These are phyloP conservation scores for Sarocladium oryzae DNA, from an alignment of 2,329 filamentous ascomycete genomes.

Conservation along the genomic window DNA sequence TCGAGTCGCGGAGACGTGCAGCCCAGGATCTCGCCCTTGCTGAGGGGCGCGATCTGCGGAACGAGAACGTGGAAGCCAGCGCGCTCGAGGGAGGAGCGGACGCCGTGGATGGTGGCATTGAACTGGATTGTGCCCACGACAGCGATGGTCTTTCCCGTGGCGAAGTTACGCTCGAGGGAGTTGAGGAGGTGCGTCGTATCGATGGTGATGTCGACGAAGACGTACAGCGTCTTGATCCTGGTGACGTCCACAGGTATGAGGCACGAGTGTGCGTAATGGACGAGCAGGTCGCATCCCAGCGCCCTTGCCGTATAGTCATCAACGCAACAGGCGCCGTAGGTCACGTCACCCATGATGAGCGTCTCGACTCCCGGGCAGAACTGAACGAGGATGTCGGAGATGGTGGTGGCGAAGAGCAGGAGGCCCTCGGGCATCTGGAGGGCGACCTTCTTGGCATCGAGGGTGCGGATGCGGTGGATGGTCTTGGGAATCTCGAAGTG, in stretches of 20 bases:
- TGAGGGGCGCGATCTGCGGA: constrained; percentile 87
- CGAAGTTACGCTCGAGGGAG: constrained; percentile 83
- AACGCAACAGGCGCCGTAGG: constrained; percentile 96
- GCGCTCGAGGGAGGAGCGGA: constrained; percentile 68
- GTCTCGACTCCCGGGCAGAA: constrained; percentile 92
- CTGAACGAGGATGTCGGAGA: constrained; percentile 90
- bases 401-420: constrained; percentile 91
- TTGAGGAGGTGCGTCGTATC: constrained; percentile 82
- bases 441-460: constrained; percentile 74
- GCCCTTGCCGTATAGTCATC: constrained; percentile 96
- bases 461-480: constrained; percentile 82
- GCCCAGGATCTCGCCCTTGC: constrained; percentile 93
- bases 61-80: constrained; percentile 82
- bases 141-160: constrained; percentile 77
- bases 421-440: constrained; percentile 97
- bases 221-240: constrained; percentile 93
- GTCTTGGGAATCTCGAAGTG: constrained; percentile 98
- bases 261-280: constrained; percentile 96
- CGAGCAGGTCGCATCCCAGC: constrained; percentile 85
- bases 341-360: constrained; percentile 98
- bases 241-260: constrained; percentile 95
- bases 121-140: constrained; percentile 98
- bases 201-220: constrained; percentile 97
- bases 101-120: constrained; percentile 90
- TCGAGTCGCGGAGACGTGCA: constrained; percentile 79